Base-by-base conservation (phyloP, 306 rosid genomes). In the Casuarina cunninghamiana region DNA sequence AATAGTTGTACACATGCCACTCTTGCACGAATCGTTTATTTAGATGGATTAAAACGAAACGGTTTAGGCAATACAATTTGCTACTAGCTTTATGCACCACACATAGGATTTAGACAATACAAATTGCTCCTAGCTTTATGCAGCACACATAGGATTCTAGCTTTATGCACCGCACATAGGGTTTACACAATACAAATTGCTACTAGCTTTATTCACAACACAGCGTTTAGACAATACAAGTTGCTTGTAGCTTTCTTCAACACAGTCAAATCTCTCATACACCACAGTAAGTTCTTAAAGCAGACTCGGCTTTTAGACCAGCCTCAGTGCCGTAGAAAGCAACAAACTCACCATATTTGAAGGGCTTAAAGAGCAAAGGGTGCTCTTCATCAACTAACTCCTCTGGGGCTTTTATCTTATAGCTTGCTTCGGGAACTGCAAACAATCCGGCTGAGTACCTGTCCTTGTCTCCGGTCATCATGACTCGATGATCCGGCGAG, bases 381-480 rank as follows among this genome's bases (percentile, higher is more conserved):
- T 91, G 93, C 6, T 83, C 88, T 55, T 91, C 95, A 48, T 91
- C 93, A 42, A 89, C 97, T 0, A 89, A 48, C 79, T 93, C 95
- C 48, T 82, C 81, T 1, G 95, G 92, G 13, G 97, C 84, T 82
- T 89, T 77, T 39, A 91, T 43, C 10, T 70, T 42, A 77, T 46
- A 70, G 3, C 93, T 93, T 75, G 60, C 88, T 53, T 86, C 89
- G 1, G 97, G 98, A 48, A 85, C 2, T 2, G 95, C 84, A 80
- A 91, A 88, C 51, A 89, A 26, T 49, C 90, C 98, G 2, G 60
- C 53, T 0, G 92, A 83, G 78, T 91, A 93, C 81, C 96, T 88
- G 17, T 84, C 91, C 17, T 84, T 86, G 43, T 84, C 81, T 66
- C 98, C 94, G 0, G 39, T 84, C 91, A 91, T 88, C 92, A 91